These are phyloP conservation scores for Omphalotus olearius DNA, from an alignment of 1,284 basidiomycete genomes.

Conservation along the genomic window DNA sequence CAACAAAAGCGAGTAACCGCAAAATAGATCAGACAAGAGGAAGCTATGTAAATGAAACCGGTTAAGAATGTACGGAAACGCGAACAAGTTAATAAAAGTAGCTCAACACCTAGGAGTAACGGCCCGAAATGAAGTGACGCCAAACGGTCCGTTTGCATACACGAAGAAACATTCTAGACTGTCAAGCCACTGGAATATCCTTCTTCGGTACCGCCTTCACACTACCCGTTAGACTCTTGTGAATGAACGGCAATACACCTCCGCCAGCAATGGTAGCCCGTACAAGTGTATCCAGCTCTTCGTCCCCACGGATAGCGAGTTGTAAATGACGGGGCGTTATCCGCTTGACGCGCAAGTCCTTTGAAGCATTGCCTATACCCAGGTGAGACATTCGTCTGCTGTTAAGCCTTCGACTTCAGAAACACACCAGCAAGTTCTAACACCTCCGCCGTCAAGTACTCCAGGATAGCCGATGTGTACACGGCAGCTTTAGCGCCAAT, in stretches of 20 bases:
- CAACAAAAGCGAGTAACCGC: too few species aligned
- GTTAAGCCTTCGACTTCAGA: background rate
- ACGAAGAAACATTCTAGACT: background rate
- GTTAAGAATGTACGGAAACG: too few species aligned
- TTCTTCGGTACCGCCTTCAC: slow-evolving; percentile 5
- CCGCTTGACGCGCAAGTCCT: slow-evolving; percentile 93
- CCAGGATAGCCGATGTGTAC: slow-evolving; percentile 87
- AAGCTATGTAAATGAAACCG: too few species aligned
- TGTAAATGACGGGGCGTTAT: slow-evolving; percentile 94
- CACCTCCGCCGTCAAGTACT: slow-evolving; percentile 90
- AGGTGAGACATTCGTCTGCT: background rate
- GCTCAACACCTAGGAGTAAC: background rate
- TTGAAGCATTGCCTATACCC: slow-evolving; percentile 85
- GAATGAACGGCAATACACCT: slow-evolving; percentile 95
- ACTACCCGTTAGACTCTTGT: slow-evolving; percentile 69
- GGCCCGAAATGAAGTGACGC: too few species aligned
- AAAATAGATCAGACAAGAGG: too few species aligned
- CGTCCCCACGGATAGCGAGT: slow-evolving; percentile 93
- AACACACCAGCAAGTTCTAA: slow-evolving; percentile 80
- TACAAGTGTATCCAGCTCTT: slow-evolving; percentile 82
- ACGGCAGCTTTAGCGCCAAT: slow-evolving; percentile 92
- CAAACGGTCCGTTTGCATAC: background rate
- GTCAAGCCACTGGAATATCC: background rate
- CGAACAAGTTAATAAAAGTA: background rate
- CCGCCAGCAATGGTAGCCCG: slow-evolving; percentile 72